Evolutionary conservation across 768 basidiomycete genomes (phyloP), one percentile per base, ranked within the genome.

Genomic region (Leucosporidium creatinivorum): DNA sequence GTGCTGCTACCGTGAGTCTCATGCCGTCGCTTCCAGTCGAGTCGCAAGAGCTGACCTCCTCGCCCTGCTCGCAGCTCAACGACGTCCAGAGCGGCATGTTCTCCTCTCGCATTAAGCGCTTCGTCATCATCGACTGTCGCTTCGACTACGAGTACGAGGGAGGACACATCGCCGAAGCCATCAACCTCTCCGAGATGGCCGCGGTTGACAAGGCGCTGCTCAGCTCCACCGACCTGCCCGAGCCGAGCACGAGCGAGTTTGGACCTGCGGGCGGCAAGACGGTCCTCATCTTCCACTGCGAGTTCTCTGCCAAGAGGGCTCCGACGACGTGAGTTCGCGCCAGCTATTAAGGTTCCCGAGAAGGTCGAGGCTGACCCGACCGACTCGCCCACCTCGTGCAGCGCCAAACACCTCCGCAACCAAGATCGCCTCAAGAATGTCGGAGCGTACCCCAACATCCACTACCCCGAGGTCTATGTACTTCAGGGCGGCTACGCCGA

Each of bases 111-210:
- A 85, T 94, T 65, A 81, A 83, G 49, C 81, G 85, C 56, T 96
- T 82, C 77, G 83, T 88, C 73, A 79, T 99, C 65, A 87, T 99
- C 73, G 96, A 99, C 79, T 98, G 96, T 78, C 89, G 96, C 52
- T 99, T 98, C 78, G 91, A 92, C 70, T 99, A 96, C 76, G 96
- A 99, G 79, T 97, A 87, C 78, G 82, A 83, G 58, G 96, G 96
- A 13, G 96, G 96, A 0, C 96, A 98, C 80, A 85, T 98, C 71
- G 84, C 85, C 15, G 89, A 92, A 19, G 93, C 96, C 10, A 82
- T 93, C 77, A 98, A 97, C 77, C 85, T 98, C 75, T 91, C 91
- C 77, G 89, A 86, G 21, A 86, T 87, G 18, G 77, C 82, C 33
- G 85, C 84, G 56, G 83, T 97, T 51, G 92, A 96, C 77, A 86